phyloP scores from a whole-genome alignment of 306 rosid species.

The Quercus cerris region DNA sequence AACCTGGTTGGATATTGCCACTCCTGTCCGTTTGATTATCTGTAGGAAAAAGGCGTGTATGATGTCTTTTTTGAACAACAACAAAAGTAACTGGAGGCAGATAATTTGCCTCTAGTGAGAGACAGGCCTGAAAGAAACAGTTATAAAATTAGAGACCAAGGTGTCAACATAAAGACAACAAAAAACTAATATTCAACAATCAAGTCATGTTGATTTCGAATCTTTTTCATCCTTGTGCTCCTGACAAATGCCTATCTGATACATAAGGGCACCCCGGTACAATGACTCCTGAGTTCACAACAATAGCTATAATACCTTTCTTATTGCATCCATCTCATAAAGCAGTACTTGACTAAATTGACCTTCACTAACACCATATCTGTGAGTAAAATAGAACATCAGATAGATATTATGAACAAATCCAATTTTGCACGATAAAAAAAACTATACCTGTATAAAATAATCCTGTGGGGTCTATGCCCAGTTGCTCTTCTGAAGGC shows the following conservation, averaged over 20 bases:
- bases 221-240: not conserved
- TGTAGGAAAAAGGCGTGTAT: slow-evolving; percentile 59
- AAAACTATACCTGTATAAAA: slow-evolving; percentile 69
- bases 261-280: not conserved
- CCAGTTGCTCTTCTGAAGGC: slow-evolving; percentile 39
- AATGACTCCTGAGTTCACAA: not conserved
- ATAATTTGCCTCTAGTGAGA: slow-evolving; percentile 41
- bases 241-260: not conserved
- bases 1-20: slow-evolving; percentile 86
- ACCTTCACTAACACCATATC: slow-evolving; percentile 90
- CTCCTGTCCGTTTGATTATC: slow-evolving; percentile 39
- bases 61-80: slow-evolving; percentile 80
- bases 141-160: not conserved
- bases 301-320: slow-evolving; percentile 45
- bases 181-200: not conserved
- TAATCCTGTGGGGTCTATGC: slow-evolving; percentile 46
- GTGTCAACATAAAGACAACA: not conserved
- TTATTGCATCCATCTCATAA: slow-evolving; percentile 73
- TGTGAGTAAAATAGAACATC: slow-evolving; percentile 19
- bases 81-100: slow-evolving; percentile 57
- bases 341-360: slow-evolving; percentile 79
- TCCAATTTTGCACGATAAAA: not conserved
- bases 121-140: slow-evolving; percentile 53
- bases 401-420: not conserved
- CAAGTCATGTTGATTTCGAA: not conserved